Evolutionary conservation across 805 yeast genomes (phyloP), one percentile per base, ranked within the genome.

Genomic region (Yueomyces sinensis): DNA sequence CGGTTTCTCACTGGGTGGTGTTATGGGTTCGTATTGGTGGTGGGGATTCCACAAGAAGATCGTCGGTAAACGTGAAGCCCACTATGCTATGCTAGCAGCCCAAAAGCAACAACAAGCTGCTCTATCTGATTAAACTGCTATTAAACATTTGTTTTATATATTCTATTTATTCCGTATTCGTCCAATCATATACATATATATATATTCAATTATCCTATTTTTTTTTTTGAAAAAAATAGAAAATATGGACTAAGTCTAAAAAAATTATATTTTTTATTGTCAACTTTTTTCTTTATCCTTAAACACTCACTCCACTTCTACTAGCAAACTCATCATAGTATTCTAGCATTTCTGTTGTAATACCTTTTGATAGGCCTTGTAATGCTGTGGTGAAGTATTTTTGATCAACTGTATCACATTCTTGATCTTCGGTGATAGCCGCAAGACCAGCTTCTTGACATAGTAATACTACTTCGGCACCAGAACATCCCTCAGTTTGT

Each of bases 361-460:
- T 91, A 20, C 89, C 91, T 47, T 68, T 70, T 9, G 86, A 70
- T 15, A 87, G 68, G 1, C 76, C 79, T 20, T 50, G 46, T 35
- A 89, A 47, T 0, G 94, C 96, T 35, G 63, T 65, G 19, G 70
- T 75, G 46, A 84, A 86, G 53, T 91, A 95, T 23, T 62, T 61
- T 39, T 62, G 64, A n/a, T 57, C 54, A 0, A 87, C 93, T 5
- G 45, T 43, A 1, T 49, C 48, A 7, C 81, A 68, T 4, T 72
- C 60, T 5, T 68, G 56, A 41, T 81, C 60, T 44, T 83, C 95
- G 78, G 83, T 84, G 38, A 91, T 76, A 0, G 97, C 95, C n/a
- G 81, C 73, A 11, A 91, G 60, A 2, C 98, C 98, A 0, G 97
- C 95, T 56, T 89, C 96, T 54, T 87, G 97, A 47, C 95, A 83